phyloP scores from a whole-genome alignment of 2,329 filamentous ascomycete genomes.

The Delphinella strobiligena region DNA sequence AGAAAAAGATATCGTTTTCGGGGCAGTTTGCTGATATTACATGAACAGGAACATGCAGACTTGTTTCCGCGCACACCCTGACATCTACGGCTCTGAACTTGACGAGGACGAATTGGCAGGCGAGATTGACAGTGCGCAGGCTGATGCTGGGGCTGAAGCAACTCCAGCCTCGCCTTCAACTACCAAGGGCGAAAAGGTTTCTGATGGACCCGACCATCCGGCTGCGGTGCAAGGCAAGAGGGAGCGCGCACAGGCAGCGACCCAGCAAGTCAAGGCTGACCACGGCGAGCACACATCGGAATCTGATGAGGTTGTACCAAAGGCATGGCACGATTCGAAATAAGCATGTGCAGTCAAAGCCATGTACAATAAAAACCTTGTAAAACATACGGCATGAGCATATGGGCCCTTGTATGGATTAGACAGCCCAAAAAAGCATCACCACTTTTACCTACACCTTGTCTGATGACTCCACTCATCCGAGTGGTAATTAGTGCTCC shows the following conservation, averaged over 20 bases:
- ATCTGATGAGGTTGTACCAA: slow-evolving; percentile 35
- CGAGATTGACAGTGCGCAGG: slow-evolving; percentile 7
- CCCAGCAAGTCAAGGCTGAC: slow-evolving; percentile 21
- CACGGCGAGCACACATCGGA: slow-evolving; percentile 23
- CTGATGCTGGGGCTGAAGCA: not conserved
- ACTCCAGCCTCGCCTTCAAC: not conserved
- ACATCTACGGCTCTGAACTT: slow-evolving; percentile 82
- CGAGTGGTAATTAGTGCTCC: too few species aligned
- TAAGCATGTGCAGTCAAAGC: not conserved
- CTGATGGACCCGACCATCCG: slow-evolving; percentile 10
- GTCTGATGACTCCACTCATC: too few species aligned
- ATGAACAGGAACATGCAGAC: slow-evolving; percentile 76
- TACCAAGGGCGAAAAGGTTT: slow-evolving; percentile 13
- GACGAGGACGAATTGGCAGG: slow-evolving; percentile 51
- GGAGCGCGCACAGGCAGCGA: slow-evolving; percentile 18
- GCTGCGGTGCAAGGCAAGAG: slow-evolving; percentile 13
- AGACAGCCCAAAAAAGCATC: too few species aligned
- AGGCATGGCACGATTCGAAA: slow-evolving; percentile 34
- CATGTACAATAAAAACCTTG: not conserved
- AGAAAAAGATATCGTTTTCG: slow-evolving; percentile 19
- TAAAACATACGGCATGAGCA: too few species aligned
- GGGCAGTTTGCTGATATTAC: slow-evolving; percentile 1
- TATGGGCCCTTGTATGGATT: too few species aligned
- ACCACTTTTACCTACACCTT: too few species aligned
- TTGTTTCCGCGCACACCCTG: slow-evolving; percentile 87